Base-by-base conservation (phyloP, 1,284 basidiomycete species). In the Ceratobasidium sp. region DNA sequence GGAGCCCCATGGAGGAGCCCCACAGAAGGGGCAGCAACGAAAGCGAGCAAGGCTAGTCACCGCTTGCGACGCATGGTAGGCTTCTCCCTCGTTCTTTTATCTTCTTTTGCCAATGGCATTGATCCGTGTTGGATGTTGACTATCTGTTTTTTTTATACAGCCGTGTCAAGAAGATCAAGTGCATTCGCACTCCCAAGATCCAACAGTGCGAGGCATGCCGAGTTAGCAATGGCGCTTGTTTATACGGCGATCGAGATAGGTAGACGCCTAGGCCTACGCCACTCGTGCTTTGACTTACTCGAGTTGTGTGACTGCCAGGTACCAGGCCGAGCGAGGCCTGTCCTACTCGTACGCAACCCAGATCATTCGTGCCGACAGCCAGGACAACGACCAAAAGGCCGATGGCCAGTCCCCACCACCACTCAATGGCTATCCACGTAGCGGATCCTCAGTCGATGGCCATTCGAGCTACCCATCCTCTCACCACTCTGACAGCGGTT, bases 131-230 rank as follows among this genome's bases (percentile, higher is more conserved):
- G 45, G 16, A 55, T 34, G 75, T 74, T 76, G 36, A 74, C 36
- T 55, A 36, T 60, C 70, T 45, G 74, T 73, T 73, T 58, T 75
- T 74, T 75, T 41, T 74, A 72, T 73, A 39, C 79, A 92, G 91
- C 80, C 92, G 91, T 78, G 80, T 91, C 76, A 93, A 93, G 83
- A 93, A 93, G 81, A 91, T 93, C 75, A 92, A 92, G 79, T 93
- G 91, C 80, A 74, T 74, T 21, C 67, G 72, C 41, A 60, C 69
- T 18, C 69, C 52, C 43, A 69, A 69, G 61, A 83, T 91, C 16
- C 90, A 92, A 77, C 83, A 86, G 21, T 93, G 91, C 78, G 91
- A 92, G 78, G 89, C 91, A 3, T 93, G 91, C 80, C 86, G 85
- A 78, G 80, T 85, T 8, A 86, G 89, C 12, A 89, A 89, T 79